Base-by-base conservation (phyloP, 2,329 filamentous ascomycete species). In the Ceratocystis destructans region DNA sequence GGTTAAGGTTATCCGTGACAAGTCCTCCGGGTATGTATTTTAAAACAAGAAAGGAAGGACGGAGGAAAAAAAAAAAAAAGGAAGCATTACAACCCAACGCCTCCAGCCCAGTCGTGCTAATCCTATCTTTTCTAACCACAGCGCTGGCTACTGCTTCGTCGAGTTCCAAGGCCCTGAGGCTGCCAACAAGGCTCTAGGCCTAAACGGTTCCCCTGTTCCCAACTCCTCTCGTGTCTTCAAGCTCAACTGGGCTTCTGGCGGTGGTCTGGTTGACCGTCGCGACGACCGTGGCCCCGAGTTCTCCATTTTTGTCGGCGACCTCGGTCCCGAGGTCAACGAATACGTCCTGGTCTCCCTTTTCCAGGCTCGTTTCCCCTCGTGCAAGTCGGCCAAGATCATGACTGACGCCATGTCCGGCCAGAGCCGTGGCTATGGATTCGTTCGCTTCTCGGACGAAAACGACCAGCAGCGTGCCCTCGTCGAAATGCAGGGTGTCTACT, bases 351-450 rank as follows among this genome's bases (percentile, higher is more conserved):
- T 97, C 65, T 96, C 92, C 31, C 87, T 99, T 63, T 99, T 99
- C 84, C 93, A 97, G 79, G 88, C 87, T 74, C 90, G 93, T 69
- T 99, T 96, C 82, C 88, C 89, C 0, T 96, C 91, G 7, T 97
- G 93, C 89, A 97, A 97, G 82, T 96, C 91, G 46, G 94, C 94
- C 73, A 99, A 99, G 83, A 99, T 99, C 78, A 99, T 99, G 94
- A 96, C 93, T 69, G 94, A 99, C 74, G 93, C 94, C 69, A 94
- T 97, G 78, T 96, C 89, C 70, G 94, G 94, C 72, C 93, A 97
- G 84, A 96, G 92, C 70, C 91, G 94, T 70, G 94, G 94, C 66
- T 99, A 99, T 73, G 94, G 94, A 61, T 99, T 99, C 73, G 94
- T 99, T 64, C 90, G 94, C 71, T 99, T 99, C 80, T 90, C 90